These are phyloP conservation scores for Epichloe sibirici DNA, from an alignment of 2,329 filamentous ascomycete genomes.

Conservation along the genomic window DNA sequence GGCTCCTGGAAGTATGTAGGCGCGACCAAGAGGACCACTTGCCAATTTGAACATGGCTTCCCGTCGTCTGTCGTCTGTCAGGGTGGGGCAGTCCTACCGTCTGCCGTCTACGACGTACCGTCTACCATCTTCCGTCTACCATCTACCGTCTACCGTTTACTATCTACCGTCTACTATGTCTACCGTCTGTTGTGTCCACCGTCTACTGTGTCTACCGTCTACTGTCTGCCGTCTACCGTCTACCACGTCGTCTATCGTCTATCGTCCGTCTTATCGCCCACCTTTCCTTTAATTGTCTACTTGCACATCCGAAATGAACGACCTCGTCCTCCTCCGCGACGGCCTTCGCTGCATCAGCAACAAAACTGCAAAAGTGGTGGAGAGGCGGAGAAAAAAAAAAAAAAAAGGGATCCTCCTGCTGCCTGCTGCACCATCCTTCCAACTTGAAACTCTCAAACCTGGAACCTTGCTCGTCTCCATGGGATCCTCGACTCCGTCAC, in stretches of 20 bases:
- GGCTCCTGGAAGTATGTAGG: too few species aligned
- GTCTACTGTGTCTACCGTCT: background rate
- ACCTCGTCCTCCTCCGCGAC: background rate
- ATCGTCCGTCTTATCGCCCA: background rate
- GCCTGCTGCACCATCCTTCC: slow-evolving; percentile 3
- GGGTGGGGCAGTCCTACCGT: background rate
- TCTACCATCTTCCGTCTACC: background rate
- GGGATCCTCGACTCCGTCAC: slow-evolving; percentile 4
- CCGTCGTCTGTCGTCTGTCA: background rate
- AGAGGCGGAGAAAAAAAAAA: background rate
- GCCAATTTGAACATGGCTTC: background rate
- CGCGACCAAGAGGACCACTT: background rate
- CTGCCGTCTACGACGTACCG: background rate
- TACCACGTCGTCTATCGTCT: background rate
- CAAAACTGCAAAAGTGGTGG: background rate
- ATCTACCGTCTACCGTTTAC: background rate
- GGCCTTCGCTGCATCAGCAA: background rate
- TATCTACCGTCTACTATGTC: background rate
- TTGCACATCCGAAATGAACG: background rate
- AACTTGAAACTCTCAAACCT: slow-evolving; percentile 5
- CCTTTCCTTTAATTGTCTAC: background rate
- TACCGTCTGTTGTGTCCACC: background rate
- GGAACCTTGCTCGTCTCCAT: slow-evolving; percentile 7
- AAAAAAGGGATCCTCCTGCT: background rate
- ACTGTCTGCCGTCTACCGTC: background rate